phyloP scores from a whole-genome alignment of 2,329 filamentous ascomycete species.

The Fonsecaea nubica region DNA sequence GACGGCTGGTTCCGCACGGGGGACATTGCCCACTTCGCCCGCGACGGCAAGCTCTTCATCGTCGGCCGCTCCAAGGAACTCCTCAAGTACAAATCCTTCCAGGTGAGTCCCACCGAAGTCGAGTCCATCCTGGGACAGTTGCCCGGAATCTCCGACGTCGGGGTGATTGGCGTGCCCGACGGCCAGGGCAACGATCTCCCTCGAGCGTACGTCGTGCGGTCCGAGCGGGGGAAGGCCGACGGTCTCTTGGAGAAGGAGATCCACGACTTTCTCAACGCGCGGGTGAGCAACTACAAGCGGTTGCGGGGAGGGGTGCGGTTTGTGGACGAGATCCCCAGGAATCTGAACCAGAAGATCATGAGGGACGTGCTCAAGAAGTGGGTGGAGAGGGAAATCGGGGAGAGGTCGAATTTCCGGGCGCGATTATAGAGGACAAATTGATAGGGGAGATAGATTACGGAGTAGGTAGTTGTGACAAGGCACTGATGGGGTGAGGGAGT shows the following conservation, averaged over 20 bases:
- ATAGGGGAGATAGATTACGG: background rate
- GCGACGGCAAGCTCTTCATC: conserved; percentile 49
- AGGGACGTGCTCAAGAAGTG: conserved; percentile 39
- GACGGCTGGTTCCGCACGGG: conserved; percentile 54
- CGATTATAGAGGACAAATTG: conserved; percentile 12
- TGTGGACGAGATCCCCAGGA: conserved; percentile 57
- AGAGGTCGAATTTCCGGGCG: conserved; percentile 11
- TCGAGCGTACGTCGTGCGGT: conserved; percentile 55
- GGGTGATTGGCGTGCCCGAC: conserved; percentile 52
- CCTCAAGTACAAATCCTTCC: conserved; percentile 55
- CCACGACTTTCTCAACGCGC: conserved; percentile 26
- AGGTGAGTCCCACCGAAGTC: conserved; percentile 57
- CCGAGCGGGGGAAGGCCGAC: conserved; percentile 16
- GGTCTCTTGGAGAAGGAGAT: conserved; percentile 50
- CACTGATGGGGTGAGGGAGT: background rate
- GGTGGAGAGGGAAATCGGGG: conserved; percentile 18
- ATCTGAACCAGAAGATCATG: conserved; percentile 58
- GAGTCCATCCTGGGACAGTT: conserved; percentile 51
- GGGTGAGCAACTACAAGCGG: conserved; percentile 57
- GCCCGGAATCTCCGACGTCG: conserved; percentile 53
- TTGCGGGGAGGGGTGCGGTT: conserved; percentile 57
- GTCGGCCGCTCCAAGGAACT: conserved; percentile 53
- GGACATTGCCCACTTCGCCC: conserved; percentile 47
- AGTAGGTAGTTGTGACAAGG: too few relatives aligned
- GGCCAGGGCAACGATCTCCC: conserved; percentile 46